Conservation (phyloP, 2,329 filamentous ascomycete genomes). For the Fusarium sp. region DNA sequence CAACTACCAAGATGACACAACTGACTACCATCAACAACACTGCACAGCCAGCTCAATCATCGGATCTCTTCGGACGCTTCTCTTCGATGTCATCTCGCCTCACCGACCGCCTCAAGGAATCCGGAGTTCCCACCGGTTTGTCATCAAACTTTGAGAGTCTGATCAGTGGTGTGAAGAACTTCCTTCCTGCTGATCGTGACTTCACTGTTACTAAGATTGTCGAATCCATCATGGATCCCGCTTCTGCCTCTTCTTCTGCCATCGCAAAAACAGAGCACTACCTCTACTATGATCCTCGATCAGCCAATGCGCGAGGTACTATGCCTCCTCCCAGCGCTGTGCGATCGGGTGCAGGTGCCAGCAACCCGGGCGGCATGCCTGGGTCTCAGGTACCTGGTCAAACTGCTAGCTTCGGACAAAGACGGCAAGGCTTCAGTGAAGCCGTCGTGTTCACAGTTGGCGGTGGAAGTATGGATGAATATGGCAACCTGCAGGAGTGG, state of each 20-base stretch:
- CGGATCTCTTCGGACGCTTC: conserved; percentile 92
- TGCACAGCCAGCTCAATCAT: conserved; percentile 69
- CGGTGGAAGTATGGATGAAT: conserved; percentile 98
- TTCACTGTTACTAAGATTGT: conserved; percentile 97
- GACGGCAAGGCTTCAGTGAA: conserved; percentile 88
- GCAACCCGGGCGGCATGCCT: conserved; percentile 61
- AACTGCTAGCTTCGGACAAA: conserved; percentile 87
- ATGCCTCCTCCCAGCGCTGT: conserved; percentile 82
- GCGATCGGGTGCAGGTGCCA: conserved; percentile 56
- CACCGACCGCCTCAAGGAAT: conserved; percentile 93
- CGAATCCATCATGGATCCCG: conserved; percentile 97
- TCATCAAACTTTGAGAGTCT: conserved; percentile 90
- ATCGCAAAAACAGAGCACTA: conserved; percentile 97
- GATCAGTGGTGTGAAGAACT: conserved; percentile 96
- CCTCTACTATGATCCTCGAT: conserved; percentile 95
- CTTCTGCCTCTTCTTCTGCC: conserved; percentile 87
- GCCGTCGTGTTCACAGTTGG: conserved; percentile 95
- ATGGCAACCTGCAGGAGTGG: conserved; percentile 97
- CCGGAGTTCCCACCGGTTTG: conserved; percentile 75
- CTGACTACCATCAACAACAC: conserved; percentile 88
- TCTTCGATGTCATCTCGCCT: conserved; percentile 90
- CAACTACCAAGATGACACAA: conserved; percentile 98
- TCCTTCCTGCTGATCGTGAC: conserved; percentile 95
- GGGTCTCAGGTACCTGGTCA: conserved; percentile 69
- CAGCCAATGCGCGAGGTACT: conserved; percentile 90